Evolutionary conservation across 306 rosid species (phyloP).

Genomic region (Senna siamea): DNA sequence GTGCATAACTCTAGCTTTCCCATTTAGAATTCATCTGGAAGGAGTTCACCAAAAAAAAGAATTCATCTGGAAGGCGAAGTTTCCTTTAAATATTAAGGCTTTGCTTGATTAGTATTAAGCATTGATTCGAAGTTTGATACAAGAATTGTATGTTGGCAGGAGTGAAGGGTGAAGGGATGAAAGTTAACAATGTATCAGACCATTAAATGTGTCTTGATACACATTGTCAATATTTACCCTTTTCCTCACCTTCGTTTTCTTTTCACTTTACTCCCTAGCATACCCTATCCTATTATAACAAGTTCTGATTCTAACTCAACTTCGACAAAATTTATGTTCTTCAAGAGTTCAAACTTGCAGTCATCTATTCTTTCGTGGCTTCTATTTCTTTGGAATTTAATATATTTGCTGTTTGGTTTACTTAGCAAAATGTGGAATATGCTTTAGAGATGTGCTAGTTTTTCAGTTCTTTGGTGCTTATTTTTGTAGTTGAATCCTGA

Average conservation of each 20-base stretch:
- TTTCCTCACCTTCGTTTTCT: neutral
- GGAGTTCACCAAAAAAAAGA: too few relatives aligned
- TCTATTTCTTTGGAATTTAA: neutral
- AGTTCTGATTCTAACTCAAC: neutral
- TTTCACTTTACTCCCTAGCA: slow-evolving; percentile 1
- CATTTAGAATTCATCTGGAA: too few relatives aligned
- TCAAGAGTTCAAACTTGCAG: neutral
- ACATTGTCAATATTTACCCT: neutral
- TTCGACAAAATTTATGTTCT: neutral
- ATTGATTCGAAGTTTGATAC: neutral
- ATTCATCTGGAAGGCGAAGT: neutral
- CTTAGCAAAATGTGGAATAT: neutral
- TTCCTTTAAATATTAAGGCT: slow-evolving; percentile 8
- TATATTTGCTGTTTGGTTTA: neutral
- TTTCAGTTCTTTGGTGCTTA: neutral
- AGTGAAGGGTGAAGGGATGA: slow-evolving; percentile 5
- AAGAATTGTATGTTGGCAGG: slow-evolving; percentile 4
- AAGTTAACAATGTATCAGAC: neutral
- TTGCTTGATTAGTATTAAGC: neutral
- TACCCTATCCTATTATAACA: neutral
- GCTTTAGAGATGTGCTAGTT: neutral
- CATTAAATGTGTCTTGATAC: neutral
- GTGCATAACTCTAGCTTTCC: slow-evolving; percentile 6
- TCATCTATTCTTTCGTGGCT: neutral
- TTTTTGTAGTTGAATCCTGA: neutral